Conservation (phyloP, 768 basidiomycete species). For the Phlegmacium glaucopus region DNA sequence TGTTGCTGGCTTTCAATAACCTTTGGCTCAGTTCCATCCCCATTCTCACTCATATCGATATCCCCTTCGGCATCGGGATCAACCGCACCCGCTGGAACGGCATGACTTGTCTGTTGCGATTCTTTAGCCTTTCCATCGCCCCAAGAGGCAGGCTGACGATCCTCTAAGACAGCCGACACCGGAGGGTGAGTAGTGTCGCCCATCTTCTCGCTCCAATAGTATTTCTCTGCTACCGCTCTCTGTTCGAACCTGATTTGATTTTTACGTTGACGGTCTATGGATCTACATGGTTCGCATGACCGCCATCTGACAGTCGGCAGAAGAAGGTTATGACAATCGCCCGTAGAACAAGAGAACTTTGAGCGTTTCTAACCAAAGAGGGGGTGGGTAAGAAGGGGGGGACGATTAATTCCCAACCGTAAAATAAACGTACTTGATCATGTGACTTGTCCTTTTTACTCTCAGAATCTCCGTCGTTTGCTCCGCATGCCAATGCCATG, state of each 20-base stretch:
- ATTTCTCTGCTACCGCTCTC: slow-evolving; percentile 3
- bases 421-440: background rate
- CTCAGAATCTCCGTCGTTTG: slow-evolving; percentile 7
- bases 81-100: background rate
- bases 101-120: background rate
- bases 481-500: background rate
- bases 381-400: background rate
- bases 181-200: too few relatives aligned
- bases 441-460: slow-evolving; percentile 6
- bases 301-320: slow-evolving; percentile 42
- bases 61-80: slow-evolving; percentile 11
- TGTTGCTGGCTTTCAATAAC: background rate
- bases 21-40: background rate
- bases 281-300: slow-evolving; percentile 45
- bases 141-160: background rate
- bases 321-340: slow-evolving; percentile 42
- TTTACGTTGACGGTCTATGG: slow-evolving; percentile 27
- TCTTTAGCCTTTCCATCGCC: background rate
- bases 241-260: slow-evolving; percentile 11
- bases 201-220: slow-evolving; percentile 4
- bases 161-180: too few relatives aligned
- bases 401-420: too few relatives aligned
- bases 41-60: slow-evolving; percentile 1
- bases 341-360: slow-evolving; percentile 32
- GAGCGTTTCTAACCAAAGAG: slow-evolving; percentile 12